Conservation (phyloP, 2,329 filamentous ascomycete genomes). For the Aureobasidium uvarum region DNA sequence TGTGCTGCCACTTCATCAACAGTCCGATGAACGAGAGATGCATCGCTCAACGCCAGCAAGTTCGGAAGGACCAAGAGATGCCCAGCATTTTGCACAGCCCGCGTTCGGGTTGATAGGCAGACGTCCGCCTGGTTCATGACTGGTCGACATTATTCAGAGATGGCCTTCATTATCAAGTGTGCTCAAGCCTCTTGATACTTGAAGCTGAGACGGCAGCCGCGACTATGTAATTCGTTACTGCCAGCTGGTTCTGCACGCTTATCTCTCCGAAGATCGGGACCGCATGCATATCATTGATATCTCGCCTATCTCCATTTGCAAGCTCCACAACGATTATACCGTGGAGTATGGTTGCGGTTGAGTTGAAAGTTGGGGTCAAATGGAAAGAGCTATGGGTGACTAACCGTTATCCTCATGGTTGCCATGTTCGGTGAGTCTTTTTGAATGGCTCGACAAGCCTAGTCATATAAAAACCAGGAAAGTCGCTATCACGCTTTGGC, state of each 20-base stretch:
- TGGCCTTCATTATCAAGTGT: not conserved
- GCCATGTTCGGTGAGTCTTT: slow-evolving; percentile 6
- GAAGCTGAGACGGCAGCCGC: not conserved
- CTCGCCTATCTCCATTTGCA: not conserved
- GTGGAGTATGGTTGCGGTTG: too few species aligned
- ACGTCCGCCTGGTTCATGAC: slow-evolving; percentile 9
- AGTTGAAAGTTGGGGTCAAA: too few species aligned
- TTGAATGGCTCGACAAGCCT: not conserved
- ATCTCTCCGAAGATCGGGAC: not conserved
- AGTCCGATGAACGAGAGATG: not conserved
- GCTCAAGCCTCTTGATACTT: not conserved
- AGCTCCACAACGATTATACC: not conserved
- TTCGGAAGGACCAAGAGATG: slow-evolving; percentile 11
- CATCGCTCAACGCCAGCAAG: not conserved
- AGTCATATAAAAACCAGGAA: not conserved
- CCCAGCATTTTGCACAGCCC: slow-evolving; percentile 24
- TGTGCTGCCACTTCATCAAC: not conserved
- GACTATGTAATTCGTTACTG: not conserved
- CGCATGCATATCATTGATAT: not conserved
- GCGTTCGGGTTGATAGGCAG: slow-evolving; percentile 7
- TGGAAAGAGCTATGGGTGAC: not conserved
- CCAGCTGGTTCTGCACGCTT: not conserved
- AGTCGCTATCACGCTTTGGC: not conserved
- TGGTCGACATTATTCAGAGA: slow-evolving; percentile 3
- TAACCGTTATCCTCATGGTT: not conserved